phyloP scores from a whole-genome alignment of 2,329 filamentous ascomycete genomes.

The Colletotrichum tanaceti region DNA sequence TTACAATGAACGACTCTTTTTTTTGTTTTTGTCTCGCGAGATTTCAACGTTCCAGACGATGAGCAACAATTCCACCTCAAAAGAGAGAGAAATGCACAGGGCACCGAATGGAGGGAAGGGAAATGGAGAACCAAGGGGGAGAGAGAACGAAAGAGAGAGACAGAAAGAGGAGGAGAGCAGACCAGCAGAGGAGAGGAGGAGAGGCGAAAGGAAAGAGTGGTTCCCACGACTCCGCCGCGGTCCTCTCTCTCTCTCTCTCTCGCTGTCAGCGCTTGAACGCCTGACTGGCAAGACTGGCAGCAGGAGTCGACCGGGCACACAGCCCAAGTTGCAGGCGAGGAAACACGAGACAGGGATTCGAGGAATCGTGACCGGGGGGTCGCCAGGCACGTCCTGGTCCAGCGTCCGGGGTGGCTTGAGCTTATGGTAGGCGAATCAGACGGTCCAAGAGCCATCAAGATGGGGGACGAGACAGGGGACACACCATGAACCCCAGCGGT shows the following conservation, averaged over 20 bases:
- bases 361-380: slow-evolving; percentile 30
- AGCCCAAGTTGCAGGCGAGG: slow-evolving; percentile 36
- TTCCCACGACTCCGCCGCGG: slow-evolving; percentile 22
- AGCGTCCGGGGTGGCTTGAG: slow-evolving; percentile 27
- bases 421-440: slow-evolving; percentile 31
- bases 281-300: neutral
- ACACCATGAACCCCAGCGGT: neutral
- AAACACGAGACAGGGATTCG: slow-evolving; percentile 41
- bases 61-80: slow-evolving; percentile 41
- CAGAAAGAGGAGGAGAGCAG: slow-evolving; percentile 10
- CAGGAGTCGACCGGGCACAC: slow-evolving; percentile 37
- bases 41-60: slow-evolving; percentile 44
- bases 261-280: too few species aligned
- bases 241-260: slow-evolving; percentile 12
- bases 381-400: slow-evolving; percentile 25
- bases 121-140: slow-evolving; percentile 21
- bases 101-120: slow-evolving; percentile 28
- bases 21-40: slow-evolving; percentile 32
- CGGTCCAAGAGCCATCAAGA: slow-evolving; percentile 12
- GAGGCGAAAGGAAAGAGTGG: slow-evolving; percentile 30
- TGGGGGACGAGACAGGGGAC: slow-evolving; percentile 26
- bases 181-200: slow-evolving; percentile 18
- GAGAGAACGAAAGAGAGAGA: slow-evolving; percentile 29
- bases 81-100: slow-evolving; percentile 40
- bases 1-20: slow-evolving; percentile 35